A percentile compares a stretch with the other conserved stretches of the same genome.
phyloP scores from a whole-genome alignment of 257 asterid genomes.

The Cynanchum wilfordii region DNA sequence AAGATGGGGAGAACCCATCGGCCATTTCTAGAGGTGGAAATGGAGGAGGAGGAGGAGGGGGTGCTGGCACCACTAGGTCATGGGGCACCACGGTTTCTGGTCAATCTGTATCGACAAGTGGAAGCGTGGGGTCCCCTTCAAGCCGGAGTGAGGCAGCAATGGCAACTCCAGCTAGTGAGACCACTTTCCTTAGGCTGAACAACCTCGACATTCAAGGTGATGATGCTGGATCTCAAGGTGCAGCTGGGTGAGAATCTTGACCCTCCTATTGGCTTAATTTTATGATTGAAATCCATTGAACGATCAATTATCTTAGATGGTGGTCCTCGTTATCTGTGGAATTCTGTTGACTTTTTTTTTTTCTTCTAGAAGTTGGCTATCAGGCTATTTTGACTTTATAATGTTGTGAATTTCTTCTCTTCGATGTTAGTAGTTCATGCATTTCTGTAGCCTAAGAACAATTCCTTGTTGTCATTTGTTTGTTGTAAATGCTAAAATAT shows the following conservation, averaged over 20 bases:
- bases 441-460: background rate
- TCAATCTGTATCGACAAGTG: constrained; percentile 89
- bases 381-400: background rate
- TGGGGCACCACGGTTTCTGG: constrained; percentile 89
- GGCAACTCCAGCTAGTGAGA: constrained; percentile 64
- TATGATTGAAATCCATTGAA: constrained; percentile 6
- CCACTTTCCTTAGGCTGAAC: constrained; percentile 52
- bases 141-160: constrained; percentile 83
- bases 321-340: background rate
- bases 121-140: constrained; percentile 91
- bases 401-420: background rate
- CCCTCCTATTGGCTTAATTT: background rate
- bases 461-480: background rate
- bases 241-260: constrained; percentile 60
- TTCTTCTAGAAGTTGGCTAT: background rate
- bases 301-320: constrained; percentile 5
- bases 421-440: background rate
- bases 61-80: constrained; percentile 73
- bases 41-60: constrained; percentile 39
- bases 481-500: background rate
- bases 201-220: constrained; percentile 80
- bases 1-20: constrained; percentile 57
- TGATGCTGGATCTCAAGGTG: constrained; percentile 84
- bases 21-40: constrained; percentile 38
- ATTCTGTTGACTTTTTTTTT: background rate